These are phyloP conservation scores for Ceratobasidium sp. DNA, from an alignment of 1,284 basidiomycete genomes.

Conservation along the genomic window DNA sequence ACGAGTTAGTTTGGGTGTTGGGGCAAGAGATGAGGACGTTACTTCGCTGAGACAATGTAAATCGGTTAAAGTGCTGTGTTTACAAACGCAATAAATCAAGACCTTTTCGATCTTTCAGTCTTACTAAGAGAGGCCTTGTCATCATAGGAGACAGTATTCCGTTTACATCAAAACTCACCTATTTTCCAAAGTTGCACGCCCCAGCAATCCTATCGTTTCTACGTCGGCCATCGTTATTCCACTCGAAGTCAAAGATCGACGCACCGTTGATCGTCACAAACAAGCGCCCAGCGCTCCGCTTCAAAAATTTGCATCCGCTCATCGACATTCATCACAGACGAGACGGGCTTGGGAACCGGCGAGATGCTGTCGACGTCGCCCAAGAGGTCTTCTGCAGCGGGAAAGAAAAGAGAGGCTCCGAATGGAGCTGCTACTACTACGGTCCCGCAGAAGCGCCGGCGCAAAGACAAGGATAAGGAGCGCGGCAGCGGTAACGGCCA, in stretches of 20 bases:
- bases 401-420: constrained; percentile 25
- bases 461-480: constrained; percentile 19
- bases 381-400: constrained; percentile 26
- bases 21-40: background rate
- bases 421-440: background rate
- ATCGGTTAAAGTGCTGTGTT: too few species aligned
- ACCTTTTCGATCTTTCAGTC: too few species aligned
- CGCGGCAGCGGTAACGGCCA: background rate
- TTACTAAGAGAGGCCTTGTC: too few species aligned
- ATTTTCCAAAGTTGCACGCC: background rate
- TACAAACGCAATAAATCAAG: too few species aligned
- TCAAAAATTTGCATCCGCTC: constrained; percentile 46
- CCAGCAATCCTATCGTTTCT: background rate
- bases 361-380: constrained; percentile 44
- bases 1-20: background rate
- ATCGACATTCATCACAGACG: constrained; percentile 38
- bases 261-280: constrained; percentile 22
- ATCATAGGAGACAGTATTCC: too few species aligned
- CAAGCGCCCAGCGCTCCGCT: constrained; percentile 38
- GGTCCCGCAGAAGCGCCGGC: background rate
- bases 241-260: constrained; percentile 6
- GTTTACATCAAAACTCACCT: constrained; percentile 10
- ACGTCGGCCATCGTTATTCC: background rate
- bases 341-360: constrained; percentile 36
- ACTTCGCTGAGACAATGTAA: constrained; percentile 7